These are phyloP conservation scores for Ceratobasidium sp. DNA, from an alignment of 1,284 basidiomycete genomes.

Conservation along the genomic window DNA sequence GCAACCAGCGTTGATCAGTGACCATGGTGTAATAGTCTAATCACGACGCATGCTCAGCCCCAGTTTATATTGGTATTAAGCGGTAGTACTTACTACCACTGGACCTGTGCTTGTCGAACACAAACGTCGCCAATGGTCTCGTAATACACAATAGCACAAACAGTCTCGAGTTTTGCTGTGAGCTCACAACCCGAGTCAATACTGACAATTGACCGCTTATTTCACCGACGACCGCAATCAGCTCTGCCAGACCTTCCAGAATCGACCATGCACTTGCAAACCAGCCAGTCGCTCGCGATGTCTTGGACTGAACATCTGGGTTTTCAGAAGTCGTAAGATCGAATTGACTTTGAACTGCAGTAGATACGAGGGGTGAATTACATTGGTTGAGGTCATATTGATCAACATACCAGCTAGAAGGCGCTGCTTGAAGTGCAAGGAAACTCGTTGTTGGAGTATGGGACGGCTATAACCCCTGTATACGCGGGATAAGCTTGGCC, in stretches of 20 bases:
- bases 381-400: not conserved
- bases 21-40: constrained; percentile 27
- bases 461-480: constrained; percentile 20
- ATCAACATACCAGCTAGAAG: not conserved
- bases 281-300: constrained; percentile 6
- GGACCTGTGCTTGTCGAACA: not conserved
- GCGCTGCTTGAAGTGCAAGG: constrained; percentile 30
- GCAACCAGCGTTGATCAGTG: constrained; percentile 23
- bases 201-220: constrained; percentile 21
- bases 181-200: constrained; percentile 3
- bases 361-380: not conserved
- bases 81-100: not conserved
- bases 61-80: too few relatives aligned
- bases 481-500: not conserved
- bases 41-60: not conserved
- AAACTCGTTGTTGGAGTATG: constrained; percentile 27
- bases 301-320: constrained; percentile 32
- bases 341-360: constrained; percentile 19
- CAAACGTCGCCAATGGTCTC: constrained; percentile 11
- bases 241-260: constrained; percentile 8
- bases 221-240: constrained; percentile 10
- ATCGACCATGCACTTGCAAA: constrained; percentile 26
- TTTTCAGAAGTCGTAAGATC: constrained; percentile 30
- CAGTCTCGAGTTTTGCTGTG: constrained; percentile 5
- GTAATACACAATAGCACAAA: constrained; percentile 18